Conservation (phyloP, 225 moss, liverwort and hornwort genomes). For the Neckera pumila region DNA sequence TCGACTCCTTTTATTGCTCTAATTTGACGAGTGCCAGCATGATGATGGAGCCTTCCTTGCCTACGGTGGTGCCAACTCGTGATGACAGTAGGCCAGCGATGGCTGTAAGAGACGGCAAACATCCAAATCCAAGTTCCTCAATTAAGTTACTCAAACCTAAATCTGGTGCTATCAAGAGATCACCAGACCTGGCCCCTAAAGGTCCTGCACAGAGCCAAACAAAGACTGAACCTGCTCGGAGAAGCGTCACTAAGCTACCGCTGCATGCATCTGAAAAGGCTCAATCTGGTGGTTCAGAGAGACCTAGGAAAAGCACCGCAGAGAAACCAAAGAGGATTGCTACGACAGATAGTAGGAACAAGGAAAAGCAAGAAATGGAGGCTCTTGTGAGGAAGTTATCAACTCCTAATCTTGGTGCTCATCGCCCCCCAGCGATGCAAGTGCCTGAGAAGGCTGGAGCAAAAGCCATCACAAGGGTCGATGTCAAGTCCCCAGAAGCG, state of each 20-base stretch:
- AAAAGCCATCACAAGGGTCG: background rate
- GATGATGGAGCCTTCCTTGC: constrained; percentile 47
- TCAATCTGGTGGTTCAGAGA: constrained; percentile 20
- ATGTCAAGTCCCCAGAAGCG: background rate
- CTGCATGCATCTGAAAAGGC: constrained; percentile 20
- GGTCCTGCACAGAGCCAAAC: background rate
- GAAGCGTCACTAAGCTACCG: constrained; percentile 20
- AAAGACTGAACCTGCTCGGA: constrained; percentile 16
- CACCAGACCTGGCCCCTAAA: constrained; percentile 16
- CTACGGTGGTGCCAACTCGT: constrained; percentile 12
- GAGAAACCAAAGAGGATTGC: constrained; percentile 10
- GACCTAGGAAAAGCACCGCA: constrained; percentile 17
- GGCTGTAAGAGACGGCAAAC: constrained; percentile 8
- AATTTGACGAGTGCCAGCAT: constrained; percentile 24
- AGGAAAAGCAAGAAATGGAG: constrained; percentile 49
- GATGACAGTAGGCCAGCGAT: constrained; percentile 14
- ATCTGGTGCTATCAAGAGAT: constrained; percentile 3
- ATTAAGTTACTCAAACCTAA: constrained; percentile 36
- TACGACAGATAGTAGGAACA: constrained; percentile 16
- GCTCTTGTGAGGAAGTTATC: constrained; percentile 44
- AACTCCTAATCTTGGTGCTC: constrained; percentile 20
- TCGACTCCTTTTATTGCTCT: background rate
- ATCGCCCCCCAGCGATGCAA: constrained; percentile 9
- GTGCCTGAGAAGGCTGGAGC: constrained; percentile 13
- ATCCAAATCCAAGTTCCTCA: constrained; percentile 17